phyloP scores from a whole-genome alignment of 805 yeast species.

The Candida ascalaphidarum region DNA sequence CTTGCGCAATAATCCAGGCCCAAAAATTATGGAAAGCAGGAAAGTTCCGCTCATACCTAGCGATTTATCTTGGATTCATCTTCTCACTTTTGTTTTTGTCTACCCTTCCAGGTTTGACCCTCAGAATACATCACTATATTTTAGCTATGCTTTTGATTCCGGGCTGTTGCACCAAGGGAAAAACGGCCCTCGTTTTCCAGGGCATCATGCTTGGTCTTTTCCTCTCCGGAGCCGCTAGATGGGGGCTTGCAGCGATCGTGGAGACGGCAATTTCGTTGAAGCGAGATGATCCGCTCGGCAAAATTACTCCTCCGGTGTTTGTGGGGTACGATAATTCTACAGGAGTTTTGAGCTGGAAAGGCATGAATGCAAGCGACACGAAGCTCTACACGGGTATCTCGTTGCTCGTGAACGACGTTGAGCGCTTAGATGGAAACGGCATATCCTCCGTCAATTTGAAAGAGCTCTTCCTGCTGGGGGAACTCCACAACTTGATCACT shows the following conservation, averaged over 20 bases:
- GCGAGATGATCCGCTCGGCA: conserved; percentile 67
- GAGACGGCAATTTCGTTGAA: conserved; percentile 63
- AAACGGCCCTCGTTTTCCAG: conserved; percentile 66
- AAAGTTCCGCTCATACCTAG: conserved; percentile 49
- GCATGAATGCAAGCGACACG: conserved; percentile 3
- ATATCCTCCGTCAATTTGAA: conserved; percentile 28
- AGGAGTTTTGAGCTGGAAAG: conserved; percentile 31
- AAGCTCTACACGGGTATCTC: conserved; percentile 45
- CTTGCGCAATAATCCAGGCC: conserved; percentile 65
- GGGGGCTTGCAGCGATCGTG: conserved; percentile 89
- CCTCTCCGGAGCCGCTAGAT: conserved; percentile 77
- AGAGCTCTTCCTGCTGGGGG: conserved; percentile 9
- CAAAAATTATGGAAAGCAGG: conserved; percentile 75
- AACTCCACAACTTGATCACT: conserved; percentile 8
- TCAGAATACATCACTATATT: conserved; percentile 75
- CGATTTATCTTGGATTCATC: conserved; percentile 42
- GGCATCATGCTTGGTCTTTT: conserved; percentile 78
- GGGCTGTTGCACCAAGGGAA: conserved; percentile 72
- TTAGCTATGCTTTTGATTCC: conserved; percentile 72
- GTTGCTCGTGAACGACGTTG: conserved; percentile 70
- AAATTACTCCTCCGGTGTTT: conserved; percentile 43
- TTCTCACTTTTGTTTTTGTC: conserved; percentile 37
- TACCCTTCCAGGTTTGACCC: conserved; percentile 54
- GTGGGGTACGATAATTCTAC: conserved; percentile 18
- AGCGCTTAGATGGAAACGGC: conserved; percentile 53